Base-by-base conservation (phyloP, 495 filamentous ascomycete species). In the Lasiosphaeris hirsuta region DNA sequence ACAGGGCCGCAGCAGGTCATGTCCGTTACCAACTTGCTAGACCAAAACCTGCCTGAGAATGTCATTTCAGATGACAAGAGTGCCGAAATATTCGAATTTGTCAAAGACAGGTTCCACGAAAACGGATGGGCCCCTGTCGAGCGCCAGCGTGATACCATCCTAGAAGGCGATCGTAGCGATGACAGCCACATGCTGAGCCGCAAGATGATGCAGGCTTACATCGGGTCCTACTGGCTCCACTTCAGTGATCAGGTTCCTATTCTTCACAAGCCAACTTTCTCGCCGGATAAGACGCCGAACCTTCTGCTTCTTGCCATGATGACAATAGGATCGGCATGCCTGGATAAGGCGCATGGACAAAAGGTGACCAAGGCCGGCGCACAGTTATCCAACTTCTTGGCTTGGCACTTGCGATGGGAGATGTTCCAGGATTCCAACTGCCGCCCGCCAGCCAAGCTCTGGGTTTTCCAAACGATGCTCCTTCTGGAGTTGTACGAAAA, bases 221-320 rank as follows among this genome's bases (percentile, higher is more conserved):
- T 97, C 64, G 83, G 85, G 4, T 94, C 91, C 11, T 98, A 90
- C 70, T 98, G 94, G 94, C 78, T 86, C 50, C 90, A 97, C 68
- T 96, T 97, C 61, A 95, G 95, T 72, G 85, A 91, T 51, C 94
- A 98, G 66, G 78, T 98, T 58, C 94, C 94, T 5, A 96, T 98
- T 51, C 78, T 98, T 40, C 94, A 98, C 66, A 88, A 90, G 61
- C 91, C 94, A 19, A 97, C 93, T 0, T 98, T 97, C 73, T 87
- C 84, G 8, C 86, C 92, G 0, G 89, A 96, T 69, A 86, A 86
- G 57, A 90, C 90, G 7, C 89, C 89, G 1, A 92, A 89, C 61
- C 73, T 96, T 46, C 79, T 97, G 7, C 72, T 98, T n/a, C 80
- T 97, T 57, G 87, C 88, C n/a, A 87, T 98, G 58, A 96, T 98